These are phyloP conservation scores for Eimeria necatrix DNA, from an alignment of 169 alveolate genomes.

Conservation along the genomic window DNA sequence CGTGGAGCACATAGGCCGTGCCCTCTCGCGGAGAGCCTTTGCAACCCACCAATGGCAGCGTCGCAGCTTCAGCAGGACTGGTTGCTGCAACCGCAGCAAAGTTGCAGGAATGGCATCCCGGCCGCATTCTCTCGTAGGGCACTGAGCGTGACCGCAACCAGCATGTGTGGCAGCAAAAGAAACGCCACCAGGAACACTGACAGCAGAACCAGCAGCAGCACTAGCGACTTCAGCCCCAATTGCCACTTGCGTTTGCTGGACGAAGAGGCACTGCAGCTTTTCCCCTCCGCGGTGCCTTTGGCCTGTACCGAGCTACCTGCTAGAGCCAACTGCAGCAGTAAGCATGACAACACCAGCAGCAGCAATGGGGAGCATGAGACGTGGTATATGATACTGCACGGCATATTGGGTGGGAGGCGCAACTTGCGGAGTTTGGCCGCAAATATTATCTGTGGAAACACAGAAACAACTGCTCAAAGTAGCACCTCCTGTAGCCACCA, in stretches of 20 bases:
- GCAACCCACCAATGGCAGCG: background rate
- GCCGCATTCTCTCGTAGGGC: background rate
- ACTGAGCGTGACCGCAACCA: background rate
- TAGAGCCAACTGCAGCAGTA: background rate
- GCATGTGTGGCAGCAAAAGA: background rate
- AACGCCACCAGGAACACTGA: background rate
- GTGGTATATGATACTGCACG: conserved; percentile 36
- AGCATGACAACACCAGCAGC: background rate
- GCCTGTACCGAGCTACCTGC: conserved; percentile 34
- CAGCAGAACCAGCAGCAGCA: background rate
- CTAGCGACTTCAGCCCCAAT: background rate
- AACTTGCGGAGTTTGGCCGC: conserved; percentile 1
- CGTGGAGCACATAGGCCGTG: background rate
- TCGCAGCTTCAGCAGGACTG: background rate
- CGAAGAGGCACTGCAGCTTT: background rate
- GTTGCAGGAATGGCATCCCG: background rate
- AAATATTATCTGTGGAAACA: background rate
- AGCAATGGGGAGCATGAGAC: conserved; percentile 10
- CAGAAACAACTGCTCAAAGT: background rate
- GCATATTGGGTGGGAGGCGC: conserved; percentile 36
- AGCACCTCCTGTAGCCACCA: background rate
- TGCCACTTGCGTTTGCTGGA: conserved; percentile 46
- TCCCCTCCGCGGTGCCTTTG: conserved; percentile 28
- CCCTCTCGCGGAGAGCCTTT: background rate
- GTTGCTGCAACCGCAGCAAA: background rate